Percentiles rank a stretch among this genome's conserved stretches.
phyloP scores from a whole-genome alignment of 805 yeast species.

The Priceomyces melissophilus region DNA sequence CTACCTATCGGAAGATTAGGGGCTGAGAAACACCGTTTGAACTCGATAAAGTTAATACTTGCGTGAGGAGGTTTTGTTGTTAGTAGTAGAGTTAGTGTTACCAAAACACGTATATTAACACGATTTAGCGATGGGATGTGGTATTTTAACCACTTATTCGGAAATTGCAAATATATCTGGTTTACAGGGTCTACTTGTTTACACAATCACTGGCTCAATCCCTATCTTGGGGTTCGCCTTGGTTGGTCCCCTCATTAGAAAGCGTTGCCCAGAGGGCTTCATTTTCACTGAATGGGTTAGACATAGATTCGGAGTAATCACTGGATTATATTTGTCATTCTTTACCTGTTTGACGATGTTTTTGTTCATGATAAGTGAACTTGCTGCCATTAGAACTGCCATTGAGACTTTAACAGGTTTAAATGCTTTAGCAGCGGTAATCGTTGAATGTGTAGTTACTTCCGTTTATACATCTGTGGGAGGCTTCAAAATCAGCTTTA shows the following conservation, averaged over 20 bases:
- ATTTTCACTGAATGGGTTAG: constrained; percentile 94
- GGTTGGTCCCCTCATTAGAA: constrained; percentile 77
- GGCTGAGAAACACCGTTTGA: constrained; percentile 41
- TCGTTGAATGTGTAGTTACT: constrained; percentile 83
- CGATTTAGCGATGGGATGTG: constrained; percentile 75
- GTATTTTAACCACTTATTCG: constrained; percentile 80
- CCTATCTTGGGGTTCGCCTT: constrained; percentile 83
- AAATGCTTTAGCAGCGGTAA: constrained; percentile 74
- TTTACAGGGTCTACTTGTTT: constrained; percentile 80
- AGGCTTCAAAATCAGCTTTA: constrained; percentile 83
- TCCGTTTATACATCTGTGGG: constrained; percentile 84
- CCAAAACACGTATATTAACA: constrained; percentile 2
- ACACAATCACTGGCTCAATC: constrained; percentile 72
- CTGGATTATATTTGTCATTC: constrained; percentile 72
- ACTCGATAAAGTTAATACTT: constrained; percentile 45
- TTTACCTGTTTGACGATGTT: constrained; percentile 84
- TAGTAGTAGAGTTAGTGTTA: constrained; percentile 1
- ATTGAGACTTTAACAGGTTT: constrained; percentile 74
- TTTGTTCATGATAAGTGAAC: constrained; percentile 82
- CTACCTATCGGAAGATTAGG: constrained; percentile 17
- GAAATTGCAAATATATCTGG: constrained; percentile 86
- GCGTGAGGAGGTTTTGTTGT: constrained; percentile 40
- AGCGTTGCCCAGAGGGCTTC: constrained; percentile 83
- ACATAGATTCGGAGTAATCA: constrained; percentile 66
- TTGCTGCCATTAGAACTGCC: constrained; percentile 76